A percentile compares a stretch with the other conserved stretches of the same genome.
These are phyloP conservation scores for Shiraia sp. DNA, from an alignment of 2,329 filamentous ascomycete genomes.

Conservation along the genomic window DNA sequence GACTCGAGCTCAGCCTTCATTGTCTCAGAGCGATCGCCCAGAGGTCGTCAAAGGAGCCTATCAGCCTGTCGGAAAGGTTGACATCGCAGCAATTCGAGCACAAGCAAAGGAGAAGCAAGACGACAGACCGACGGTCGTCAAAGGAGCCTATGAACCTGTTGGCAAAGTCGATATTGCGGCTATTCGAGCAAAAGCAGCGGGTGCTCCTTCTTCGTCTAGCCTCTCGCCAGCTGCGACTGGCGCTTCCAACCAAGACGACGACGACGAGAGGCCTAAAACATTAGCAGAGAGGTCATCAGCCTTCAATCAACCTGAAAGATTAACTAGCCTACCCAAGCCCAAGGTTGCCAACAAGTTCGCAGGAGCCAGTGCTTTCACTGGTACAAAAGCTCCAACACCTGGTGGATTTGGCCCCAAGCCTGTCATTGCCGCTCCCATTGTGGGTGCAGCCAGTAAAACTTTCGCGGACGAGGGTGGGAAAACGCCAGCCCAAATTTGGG, in stretches of 20 bases:
- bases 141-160: constrained; percentile 90
- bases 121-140: constrained; percentile 81
- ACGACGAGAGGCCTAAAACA: constrained; percentile 57
- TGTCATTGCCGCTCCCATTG: constrained; percentile 62
- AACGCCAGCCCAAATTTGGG: constrained; percentile 95
- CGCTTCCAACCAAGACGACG: constrained; percentile 49
- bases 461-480: constrained; percentile 96
- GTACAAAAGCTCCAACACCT: constrained; percentile 87
- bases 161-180: constrained; percentile 97
- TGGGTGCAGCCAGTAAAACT: constrained; percentile 83
- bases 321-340: constrained; percentile 89
- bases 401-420: constrained; percentile 66
- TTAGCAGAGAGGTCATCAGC: constrained; percentile 76
- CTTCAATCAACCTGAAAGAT: constrained; percentile 74
- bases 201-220: constrained; percentile 35
- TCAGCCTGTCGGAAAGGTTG: constrained; percentile 95
- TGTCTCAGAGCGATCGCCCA: constrained; percentile 51
- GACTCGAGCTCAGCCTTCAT: constrained; percentile 60
- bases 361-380: constrained; percentile 71
- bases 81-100: constrained; percentile 86
- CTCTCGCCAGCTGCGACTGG: constrained; percentile 52
- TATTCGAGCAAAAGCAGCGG: constrained; percentile 80
- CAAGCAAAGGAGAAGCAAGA: constrained; percentile 69
- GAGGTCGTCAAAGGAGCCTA: constrained; percentile 85
- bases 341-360: constrained; percentile 92